phyloP scores from a whole-genome alignment of 2,329 filamentous ascomycete species.

The Bipolaris oryzae region DNA sequence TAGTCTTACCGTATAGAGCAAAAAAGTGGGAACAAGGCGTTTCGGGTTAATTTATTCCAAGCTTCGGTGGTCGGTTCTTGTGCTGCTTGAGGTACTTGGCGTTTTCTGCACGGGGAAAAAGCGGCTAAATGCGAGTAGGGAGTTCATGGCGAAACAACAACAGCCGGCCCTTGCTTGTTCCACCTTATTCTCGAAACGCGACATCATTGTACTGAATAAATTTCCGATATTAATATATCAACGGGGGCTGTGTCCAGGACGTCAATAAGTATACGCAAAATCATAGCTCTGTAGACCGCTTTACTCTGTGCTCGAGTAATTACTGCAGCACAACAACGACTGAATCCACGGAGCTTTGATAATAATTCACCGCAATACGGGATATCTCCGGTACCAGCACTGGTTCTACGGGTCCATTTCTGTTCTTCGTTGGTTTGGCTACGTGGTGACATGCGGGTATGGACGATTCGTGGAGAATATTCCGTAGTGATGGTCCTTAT shows the following conservation, averaged over 20 bases:
- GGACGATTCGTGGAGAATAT: slow-evolving; percentile 11
- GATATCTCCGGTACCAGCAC: slow-evolving; percentile 4
- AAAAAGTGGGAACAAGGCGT: background rate
- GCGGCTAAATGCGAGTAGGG: background rate
- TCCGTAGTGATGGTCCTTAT: background rate
- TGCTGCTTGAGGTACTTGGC: slow-evolving; percentile 10
- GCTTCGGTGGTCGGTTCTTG: slow-evolving; percentile 27
- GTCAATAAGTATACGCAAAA: background rate
- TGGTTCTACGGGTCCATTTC: background rate
- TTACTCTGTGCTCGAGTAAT: background rate
- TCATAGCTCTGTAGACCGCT: background rate
- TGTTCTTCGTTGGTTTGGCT: background rate
- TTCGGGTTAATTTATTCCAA: slow-evolving; percentile 25
- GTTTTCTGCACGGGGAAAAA: background rate
- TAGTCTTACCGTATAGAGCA: background rate
- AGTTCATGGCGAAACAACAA: slow-evolving; percentile 13
- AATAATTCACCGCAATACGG: background rate
- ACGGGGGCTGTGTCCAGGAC: background rate
- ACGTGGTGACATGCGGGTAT: background rate
- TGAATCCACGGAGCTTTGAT: background rate
- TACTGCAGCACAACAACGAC: background rate
- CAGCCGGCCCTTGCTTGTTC: slow-evolving; percentile 8
- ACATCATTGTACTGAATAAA: background rate
- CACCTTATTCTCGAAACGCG: background rate
- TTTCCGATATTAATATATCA: background rate